Evolutionary conservation across 2,329 filamentous ascomycete genomes (phyloP), one percentile per base, ranked within the genome.

Genomic region (Pleoardoris graminearum): DNA sequence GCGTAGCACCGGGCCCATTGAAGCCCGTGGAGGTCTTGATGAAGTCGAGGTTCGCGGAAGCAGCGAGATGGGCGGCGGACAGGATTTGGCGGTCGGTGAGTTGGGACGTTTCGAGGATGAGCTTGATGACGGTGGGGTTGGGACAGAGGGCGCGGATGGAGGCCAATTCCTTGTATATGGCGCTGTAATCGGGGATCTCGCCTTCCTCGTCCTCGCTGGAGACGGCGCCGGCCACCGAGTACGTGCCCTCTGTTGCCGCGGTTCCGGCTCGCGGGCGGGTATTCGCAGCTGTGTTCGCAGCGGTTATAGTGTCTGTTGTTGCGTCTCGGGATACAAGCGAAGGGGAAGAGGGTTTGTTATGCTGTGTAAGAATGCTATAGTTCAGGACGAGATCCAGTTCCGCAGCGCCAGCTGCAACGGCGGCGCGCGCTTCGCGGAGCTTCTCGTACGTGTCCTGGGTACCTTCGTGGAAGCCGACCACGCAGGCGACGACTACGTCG

Each of bases 21-120:
- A 84, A 85, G 1, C 83, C 83, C 1, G 83, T 85, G 25, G 77
- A 80, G 0, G 83, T 85, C 71, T 85, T 85, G 55, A 86, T 79
- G 56, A 78, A 85, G 59, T 85, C 81, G 42, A 81, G 80, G 4
- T 76, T 76, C 2, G 82, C 82, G 29, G 77, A 73, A 14, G 76
- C 77, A 2, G 80, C 77, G 35, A 85, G 72, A 19, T 79, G 75
- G 16, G 77, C 77, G 0, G 77, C 82, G 1, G 81, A 81, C 29
- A 85, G 75, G 48, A 85, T 79, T 55, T 85, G 75, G 4, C 73
- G 61, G 4, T 65, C 56, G 2, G 63, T 67, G 16, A 85, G 72
- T 61, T 82, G 78, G 0, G 79, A 80, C 7, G 82, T 84, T 65
- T 85, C 83, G 46, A 85, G 68, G 56, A 85, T 86, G 39, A 85